These are phyloP conservation scores for Gamsiella multidivaricata DNA, from an alignment of 192 early-diverging fungal species.

Conservation along the genomic window DNA sequence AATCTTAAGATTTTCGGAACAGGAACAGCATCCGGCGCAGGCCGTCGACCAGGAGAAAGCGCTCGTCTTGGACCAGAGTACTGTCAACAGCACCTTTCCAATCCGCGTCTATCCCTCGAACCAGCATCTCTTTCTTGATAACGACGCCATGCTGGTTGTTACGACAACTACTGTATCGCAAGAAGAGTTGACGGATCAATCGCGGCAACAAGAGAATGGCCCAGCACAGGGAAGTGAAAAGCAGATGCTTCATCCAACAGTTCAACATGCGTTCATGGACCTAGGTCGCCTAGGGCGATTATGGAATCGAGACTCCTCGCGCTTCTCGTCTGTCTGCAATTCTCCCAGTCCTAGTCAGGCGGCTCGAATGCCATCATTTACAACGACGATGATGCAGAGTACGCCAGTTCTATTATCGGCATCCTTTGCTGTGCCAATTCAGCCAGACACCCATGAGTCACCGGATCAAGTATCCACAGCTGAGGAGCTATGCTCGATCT, in stretches of 20 bases:
- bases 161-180: neutral
- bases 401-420: neutral
- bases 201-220: neutral
- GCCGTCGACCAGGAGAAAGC: conserved; percentile 6
- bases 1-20: conserved; percentile 10
- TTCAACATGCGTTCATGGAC: conserved; percentile 12
- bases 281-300: conserved; percentile 3
- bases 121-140: conserved; percentile 11
- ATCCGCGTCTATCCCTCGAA: conserved; percentile 37
- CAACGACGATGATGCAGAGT: neutral
- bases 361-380: conserved; percentile 5
- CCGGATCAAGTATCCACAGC: neutral
- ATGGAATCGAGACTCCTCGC: conserved; percentile 20
- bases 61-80: conserved; percentile 13
- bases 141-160: neutral
- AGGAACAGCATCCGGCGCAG: neutral
- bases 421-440: neutral
- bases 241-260: neutral
- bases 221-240: neutral
- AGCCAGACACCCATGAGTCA: neutral
- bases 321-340: conserved; percentile 5
- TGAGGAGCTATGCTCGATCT: conserved; percentile 42
- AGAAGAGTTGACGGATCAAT: neutral
- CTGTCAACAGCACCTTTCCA: conserved; percentile 27
- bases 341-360: conserved; percentile 10